phyloP scores from a whole-genome alignment of 208 protist species.

The Spongospora subterranea region DNA sequence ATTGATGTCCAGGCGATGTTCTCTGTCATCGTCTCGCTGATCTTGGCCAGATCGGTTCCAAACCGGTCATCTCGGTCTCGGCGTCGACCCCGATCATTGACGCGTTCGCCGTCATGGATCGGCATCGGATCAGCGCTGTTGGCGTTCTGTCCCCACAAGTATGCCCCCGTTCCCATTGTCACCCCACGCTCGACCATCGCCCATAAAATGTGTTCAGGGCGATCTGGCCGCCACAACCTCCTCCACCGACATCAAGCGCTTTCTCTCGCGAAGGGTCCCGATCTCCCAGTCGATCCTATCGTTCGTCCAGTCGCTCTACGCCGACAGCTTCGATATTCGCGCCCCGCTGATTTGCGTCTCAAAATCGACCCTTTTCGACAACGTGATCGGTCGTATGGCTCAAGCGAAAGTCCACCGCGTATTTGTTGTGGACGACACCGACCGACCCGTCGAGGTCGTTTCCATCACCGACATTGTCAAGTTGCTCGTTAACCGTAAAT shows the following conservation, averaged over 20 bases:
- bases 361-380: neutral
- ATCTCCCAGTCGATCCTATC: neutral
- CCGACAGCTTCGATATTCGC: neutral
- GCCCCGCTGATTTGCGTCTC: slow-evolving; percentile 5
- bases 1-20: neutral
- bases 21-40: neutral
- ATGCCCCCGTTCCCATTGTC: neutral
- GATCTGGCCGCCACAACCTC: slow-evolving; percentile 1
- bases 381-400: slow-evolving; percentile 23
- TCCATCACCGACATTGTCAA: slow-evolving; percentile 31
- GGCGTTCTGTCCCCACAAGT: neutral
- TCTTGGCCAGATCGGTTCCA: neutral
- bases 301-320: slow-evolving; percentile 33
- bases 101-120: slow-evolving; percentile 27
- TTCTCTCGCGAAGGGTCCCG: neutral
- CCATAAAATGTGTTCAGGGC: neutral
- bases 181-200: neutral
- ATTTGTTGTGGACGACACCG: neutral
- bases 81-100: neutral
- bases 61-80: neutral
- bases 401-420: slow-evolving; percentile 32
- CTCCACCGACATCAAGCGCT: slow-evolving; percentile 20
- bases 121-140: slow-evolving; percentile 12
- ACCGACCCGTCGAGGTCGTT: neutral
- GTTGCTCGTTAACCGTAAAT: slow-evolving; percentile 10